Base-by-base conservation (phyloP, 257 asterid species). In the Handroanthus guayacan region DNA sequence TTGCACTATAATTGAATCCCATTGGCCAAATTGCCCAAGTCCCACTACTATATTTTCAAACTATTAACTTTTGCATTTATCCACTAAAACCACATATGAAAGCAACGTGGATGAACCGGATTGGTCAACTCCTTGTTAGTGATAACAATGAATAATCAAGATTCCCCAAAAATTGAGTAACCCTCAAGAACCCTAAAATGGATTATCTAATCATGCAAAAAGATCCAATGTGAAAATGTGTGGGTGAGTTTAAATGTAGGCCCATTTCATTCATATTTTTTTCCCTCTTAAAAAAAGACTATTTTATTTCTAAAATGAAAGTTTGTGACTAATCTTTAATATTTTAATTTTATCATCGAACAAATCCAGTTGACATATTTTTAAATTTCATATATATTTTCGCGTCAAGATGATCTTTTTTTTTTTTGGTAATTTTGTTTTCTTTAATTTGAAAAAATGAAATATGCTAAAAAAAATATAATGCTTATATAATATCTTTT, bases 111-210 rank as follows among this genome's bases (percentile, higher is more conserved):
- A 47, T 31, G 74, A 31, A 62, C 56, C 20, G 17, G 79, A 45
- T 34, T 47, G 78, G 80, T n/a, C 67, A 71, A 67, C 45, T 25
- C 55, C 70, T 47, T n/a, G 34, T 37, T 56, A 58, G 25, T 45
- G 66, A 31, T 67, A 20, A 60, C 34, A 65, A 58, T 62, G 64
- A 67, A 62, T 51, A 39, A 71, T 51, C 45, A 66, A 54, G 45
- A 31, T 78, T 25, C 6, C 66, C 62, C 6, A 76, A 72, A 55
- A 58, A 73, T 77, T 44, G 86, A 82, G 82, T 84, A 51, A 66
- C 56, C 71, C 20, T 43, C 67, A 69, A 81, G 75, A 58, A 67
- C 25, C 18, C 34, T 56, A 67, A 79, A 51, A 38, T 43, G 52
- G 16, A 62, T 52, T 62, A 78, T 62, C 55, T 37, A 76, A 72